A percentile compares a stretch with the other conserved stretches of the same genome.
Conservation (phyloP, 2,329 filamentous ascomycete genomes). For the Dactylellina cionopaga region DNA sequence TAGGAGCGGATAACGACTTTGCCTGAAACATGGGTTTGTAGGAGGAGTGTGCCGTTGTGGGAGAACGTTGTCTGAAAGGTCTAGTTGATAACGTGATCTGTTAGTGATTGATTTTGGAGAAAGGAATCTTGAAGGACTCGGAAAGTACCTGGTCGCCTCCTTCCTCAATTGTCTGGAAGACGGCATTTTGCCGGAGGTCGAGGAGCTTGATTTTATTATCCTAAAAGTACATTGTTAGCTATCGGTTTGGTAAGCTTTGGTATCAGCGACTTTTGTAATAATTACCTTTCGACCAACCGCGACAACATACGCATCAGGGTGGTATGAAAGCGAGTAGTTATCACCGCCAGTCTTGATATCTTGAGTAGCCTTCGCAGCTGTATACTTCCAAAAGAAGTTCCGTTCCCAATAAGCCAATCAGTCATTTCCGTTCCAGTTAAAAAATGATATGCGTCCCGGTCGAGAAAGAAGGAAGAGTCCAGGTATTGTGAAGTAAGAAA, state of each 20-base stretch:
- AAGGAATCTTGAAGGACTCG: background rate
- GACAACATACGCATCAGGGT: constrained; percentile 64
- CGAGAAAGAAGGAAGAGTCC: constrained; percentile 8
- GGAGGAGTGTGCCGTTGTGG: constrained; percentile 64
- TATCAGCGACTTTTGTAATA: too few relatives aligned
- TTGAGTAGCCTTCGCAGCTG: constrained; percentile 52
- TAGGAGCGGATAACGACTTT: constrained; percentile 64
- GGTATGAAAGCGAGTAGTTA: constrained; percentile 66
- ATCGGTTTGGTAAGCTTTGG: background rate
- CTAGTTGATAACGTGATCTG: constrained; percentile 60
- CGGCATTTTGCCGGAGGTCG: constrained; percentile 54
- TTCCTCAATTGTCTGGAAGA: constrained; percentile 56
- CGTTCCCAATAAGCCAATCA: constrained; percentile 36
- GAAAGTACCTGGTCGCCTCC: constrained; percentile 39
- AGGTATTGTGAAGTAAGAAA: constrained; percentile 2
- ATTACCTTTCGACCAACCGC: constrained; percentile 65
- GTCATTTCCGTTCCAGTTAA: constrained; percentile 32
- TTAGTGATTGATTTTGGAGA: constrained; percentile 57
- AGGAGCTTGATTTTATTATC: constrained; percentile 58
- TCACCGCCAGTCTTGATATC: constrained; percentile 60
- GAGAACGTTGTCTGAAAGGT: constrained; percentile 67
- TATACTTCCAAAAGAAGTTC: constrained; percentile 22
- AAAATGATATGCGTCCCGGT: constrained; percentile 3
- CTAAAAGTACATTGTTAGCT: constrained; percentile 55
- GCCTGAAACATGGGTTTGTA: constrained; percentile 65